Conservation (phyloP, 805 yeast species). For the Kodamaea kakaduensis region DNA sequence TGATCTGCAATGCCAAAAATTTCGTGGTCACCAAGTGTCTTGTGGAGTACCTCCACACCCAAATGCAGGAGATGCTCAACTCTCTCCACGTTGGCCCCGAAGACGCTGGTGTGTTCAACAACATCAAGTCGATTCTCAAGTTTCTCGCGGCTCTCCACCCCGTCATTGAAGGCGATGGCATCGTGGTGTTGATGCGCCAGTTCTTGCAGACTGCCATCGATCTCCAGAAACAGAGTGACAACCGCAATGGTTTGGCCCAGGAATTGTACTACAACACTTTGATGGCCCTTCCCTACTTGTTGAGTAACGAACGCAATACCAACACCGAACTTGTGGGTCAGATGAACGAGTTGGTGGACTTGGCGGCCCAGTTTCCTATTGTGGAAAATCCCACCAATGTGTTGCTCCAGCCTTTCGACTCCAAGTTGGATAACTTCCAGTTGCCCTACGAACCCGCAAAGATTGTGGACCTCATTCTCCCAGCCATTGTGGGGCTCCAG, state of each 20-base stretch:
- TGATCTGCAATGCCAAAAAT: conserved; percentile 61
- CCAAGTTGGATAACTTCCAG: conserved; percentile 26
- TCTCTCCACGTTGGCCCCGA: conserved; percentile 15
- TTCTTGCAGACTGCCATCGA: conserved; percentile 54
- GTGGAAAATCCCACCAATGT: conserved; percentile 16
- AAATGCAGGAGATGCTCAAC: conserved; percentile 54
- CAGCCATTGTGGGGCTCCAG: conserved; percentile 40
- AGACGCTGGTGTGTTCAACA: conserved; percentile 61
- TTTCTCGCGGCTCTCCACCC: conserved; percentile 65
- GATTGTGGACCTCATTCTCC: conserved; percentile 47
- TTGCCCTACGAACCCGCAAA: conserved; percentile 51
- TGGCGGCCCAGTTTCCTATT: conserved; percentile 41
- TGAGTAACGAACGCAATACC: conserved; percentile 29
- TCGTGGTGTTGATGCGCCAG: conserved; percentile 44
- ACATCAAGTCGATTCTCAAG: conserved; percentile 65
- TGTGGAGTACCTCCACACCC: conserved; percentile 63
- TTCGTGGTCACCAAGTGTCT: conserved; percentile 64
- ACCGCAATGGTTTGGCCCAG: conserved; percentile 61
- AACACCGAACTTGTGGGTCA: conserved; percentile 28
- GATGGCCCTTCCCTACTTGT: conserved; percentile 61
- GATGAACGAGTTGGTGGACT: conserved; percentile 44
- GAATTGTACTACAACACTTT: conserved; percentile 60
- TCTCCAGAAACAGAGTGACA: conserved; percentile 39
- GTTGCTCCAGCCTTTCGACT: conserved; percentile 36
- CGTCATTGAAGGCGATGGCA: conserved; percentile 47